phyloP scores from a whole-genome alignment of 371 early-diverging fungal species.

The Mortierella sp. region DNA sequence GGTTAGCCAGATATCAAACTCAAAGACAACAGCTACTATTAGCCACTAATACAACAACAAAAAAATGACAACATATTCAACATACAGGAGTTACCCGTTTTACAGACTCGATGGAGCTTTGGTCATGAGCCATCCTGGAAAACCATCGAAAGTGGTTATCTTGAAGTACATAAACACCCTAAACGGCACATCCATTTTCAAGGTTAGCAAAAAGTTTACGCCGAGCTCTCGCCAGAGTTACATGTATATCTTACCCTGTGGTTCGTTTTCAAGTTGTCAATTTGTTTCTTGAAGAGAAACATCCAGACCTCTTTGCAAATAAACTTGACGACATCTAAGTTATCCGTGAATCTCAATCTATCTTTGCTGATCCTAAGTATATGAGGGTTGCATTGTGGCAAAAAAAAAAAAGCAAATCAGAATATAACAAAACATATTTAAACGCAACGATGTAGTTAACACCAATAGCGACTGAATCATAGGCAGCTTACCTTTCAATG shows the following conservation, averaged over 20 bases:
- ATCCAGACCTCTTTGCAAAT: constrained; percentile 98
- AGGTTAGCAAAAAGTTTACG: background rate
- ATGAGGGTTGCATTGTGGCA: background rate
- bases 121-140: constrained; percentile 86
- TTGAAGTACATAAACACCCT: constrained; percentile 98
- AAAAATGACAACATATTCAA: background rate
- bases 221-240: background rate
- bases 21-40: background rate
- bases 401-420: background rate
- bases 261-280: constrained; percentile 98
- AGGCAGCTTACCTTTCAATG: constrained; percentile 77
- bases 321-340: constrained; percentile 95
- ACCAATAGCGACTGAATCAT: background rate
- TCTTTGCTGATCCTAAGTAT: constrained; percentile 80
- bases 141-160: constrained; percentile 98
- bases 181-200: constrained; percentile 4
- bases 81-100: constrained; percentile 84
- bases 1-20: background rate
- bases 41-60: no score
- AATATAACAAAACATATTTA: background rate
- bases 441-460: background rate
- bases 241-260: constrained; percentile 76
- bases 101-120: constrained; percentile 81
- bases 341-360: constrained; percentile 87
- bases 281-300: constrained; percentile 92